These are phyloP conservation scores for Paracoccidioides brasiliensis DNA, from an alignment of 2,329 filamentous ascomycete genomes.

Conservation along the genomic window DNA sequence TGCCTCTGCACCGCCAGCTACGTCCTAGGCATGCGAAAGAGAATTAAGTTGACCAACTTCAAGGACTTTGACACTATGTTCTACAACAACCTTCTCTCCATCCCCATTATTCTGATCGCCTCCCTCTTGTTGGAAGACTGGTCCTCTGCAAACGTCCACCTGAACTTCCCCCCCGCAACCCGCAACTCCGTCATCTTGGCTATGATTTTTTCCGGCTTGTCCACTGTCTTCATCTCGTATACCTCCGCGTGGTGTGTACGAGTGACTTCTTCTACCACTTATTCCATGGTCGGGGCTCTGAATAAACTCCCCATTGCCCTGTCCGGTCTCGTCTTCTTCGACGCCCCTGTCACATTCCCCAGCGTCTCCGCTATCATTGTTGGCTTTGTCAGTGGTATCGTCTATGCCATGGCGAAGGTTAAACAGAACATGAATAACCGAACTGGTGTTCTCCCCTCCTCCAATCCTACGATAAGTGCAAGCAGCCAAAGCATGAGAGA, in stretches of 20 bases:
- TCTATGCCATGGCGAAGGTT: conserved; percentile 79
- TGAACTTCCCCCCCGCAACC: conserved; percentile 75
- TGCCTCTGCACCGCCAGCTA: conserved; percentile 89
- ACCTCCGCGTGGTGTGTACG: conserved; percentile 98
- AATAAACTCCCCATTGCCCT: conserved; percentile 97
- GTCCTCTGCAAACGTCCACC: conserved; percentile 67
- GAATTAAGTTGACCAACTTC: conserved; percentile 99
- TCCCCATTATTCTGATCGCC: conserved; percentile 73
- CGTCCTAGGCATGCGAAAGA: conserved; percentile 86
- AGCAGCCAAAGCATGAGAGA: conserved; percentile 86
- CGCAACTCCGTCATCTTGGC: conserved; percentile 70
- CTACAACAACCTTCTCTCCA: conserved; percentile 97
- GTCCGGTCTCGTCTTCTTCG: conserved; percentile 87
- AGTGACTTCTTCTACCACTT: conserved; percentile 92
- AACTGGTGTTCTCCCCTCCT: conserved; percentile 53
- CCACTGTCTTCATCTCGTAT: conserved; percentile 97
- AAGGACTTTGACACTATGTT: conserved; percentile 99
- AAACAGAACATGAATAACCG: conserved; percentile 58
- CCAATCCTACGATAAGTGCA: conserved; percentile 64
- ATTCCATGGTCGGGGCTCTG: conserved; percentile 94
- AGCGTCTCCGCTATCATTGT: conserved; percentile 84
- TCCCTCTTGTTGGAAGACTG: conserved; percentile 84
- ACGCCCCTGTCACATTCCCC: conserved; percentile 81
- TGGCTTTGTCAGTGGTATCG: conserved; percentile 82
- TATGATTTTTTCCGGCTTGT: conserved; percentile 89